Base-by-base conservation (phyloP, 768 basidiomycete genomes). In the Trametes maxima region DNA sequence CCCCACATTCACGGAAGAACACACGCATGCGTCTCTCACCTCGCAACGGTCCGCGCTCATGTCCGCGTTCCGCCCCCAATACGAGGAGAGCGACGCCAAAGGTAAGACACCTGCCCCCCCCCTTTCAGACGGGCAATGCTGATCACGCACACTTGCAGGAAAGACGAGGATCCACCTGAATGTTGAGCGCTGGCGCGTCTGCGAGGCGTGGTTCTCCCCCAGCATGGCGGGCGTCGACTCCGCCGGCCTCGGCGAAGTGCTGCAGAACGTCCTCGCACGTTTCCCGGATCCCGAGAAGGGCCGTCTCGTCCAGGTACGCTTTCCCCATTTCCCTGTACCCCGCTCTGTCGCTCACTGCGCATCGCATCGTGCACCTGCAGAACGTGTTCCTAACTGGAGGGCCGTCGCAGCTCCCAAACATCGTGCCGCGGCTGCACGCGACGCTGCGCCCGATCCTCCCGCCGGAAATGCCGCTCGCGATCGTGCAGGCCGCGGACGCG, bases 161-260 rank as follows among this genome's bases (percentile, higher is more conserved):
- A 76, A 82, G 61, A 78, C 89, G 47, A 87, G 94, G 57, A 85
- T 98, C 56, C 94, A 97, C 69, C 79, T 98, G 45, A 96, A 89
- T 68, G 85, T 90, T 12, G 96, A 98, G 77, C 80, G 94, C 42
- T 93, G 91, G 82, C 81, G 95, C 39, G 94, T 91, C 8, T 92
- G 90, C 65, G 97, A 98, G 75, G 85, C 93, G 0, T 94, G 89
- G 80, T 97, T 96, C 76, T 88, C 91, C 25, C 96, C 96, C 0
- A 79, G 78, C n/a, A 95, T 97, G 85, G 95, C 93, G 2, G 96
- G 97, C 1, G 80, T 96, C 17, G 97, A 98, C 73, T 92, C 89
- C 13, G 96, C 97, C 0, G 97, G 97, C 0, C 75, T 99, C 10
- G 90, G 89, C n/a, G 97, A 99, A 74, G 86, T 98, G 2, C 76